Percentiles rank a stretch among this genome's conserved stretches.
phyloP scores from a whole-genome alignment of 2,329 filamentous ascomycete genomes.

The Sporothrix euskadiensis region DNA sequence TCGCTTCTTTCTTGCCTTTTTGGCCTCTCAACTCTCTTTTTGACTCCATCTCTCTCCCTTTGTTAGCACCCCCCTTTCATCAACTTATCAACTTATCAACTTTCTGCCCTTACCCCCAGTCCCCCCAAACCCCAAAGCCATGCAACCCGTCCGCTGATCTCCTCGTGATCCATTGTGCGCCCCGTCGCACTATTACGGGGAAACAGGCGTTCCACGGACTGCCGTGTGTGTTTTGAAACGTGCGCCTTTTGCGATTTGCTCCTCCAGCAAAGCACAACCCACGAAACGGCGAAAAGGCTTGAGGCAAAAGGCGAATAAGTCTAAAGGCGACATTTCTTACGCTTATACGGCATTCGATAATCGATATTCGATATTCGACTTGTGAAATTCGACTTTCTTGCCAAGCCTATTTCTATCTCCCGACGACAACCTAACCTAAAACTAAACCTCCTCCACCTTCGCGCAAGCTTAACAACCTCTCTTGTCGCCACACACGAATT shows the following conservation, averaged over 20 bases:
- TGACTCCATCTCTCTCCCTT: not conserved
- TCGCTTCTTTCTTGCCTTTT: not conserved
- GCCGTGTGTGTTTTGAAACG: conserved; percentile 20
- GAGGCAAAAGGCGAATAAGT: not conserved
- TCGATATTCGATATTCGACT: not conserved
- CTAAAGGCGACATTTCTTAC: not conserved
- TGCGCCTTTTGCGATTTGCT: conserved; percentile 4
- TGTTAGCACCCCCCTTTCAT: not conserved
- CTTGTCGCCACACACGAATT: not conserved
- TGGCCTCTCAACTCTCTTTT: not conserved
- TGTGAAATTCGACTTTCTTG: not conserved
- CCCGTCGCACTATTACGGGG: conserved; percentile 22
- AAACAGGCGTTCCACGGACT: conserved; percentile 9
- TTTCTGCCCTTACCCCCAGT: not conserved
- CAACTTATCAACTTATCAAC: not conserved
- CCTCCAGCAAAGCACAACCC: not conserved
- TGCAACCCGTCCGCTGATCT: conserved; percentile 14
- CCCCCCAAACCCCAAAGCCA: conserved; percentile 17
- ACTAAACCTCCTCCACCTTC: not conserved
- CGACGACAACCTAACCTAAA: not conserved
- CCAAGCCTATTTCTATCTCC: not conserved
- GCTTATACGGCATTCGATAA: not conserved
- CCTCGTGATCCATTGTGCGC: conserved; percentile 21
- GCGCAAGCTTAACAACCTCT: not conserved
- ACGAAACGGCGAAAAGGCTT: not conserved